These are phyloP conservation scores for Ganoderma lucidum DNA, from an alignment of 1,284 basidiomycete genomes.

Conservation along the genomic window DNA sequence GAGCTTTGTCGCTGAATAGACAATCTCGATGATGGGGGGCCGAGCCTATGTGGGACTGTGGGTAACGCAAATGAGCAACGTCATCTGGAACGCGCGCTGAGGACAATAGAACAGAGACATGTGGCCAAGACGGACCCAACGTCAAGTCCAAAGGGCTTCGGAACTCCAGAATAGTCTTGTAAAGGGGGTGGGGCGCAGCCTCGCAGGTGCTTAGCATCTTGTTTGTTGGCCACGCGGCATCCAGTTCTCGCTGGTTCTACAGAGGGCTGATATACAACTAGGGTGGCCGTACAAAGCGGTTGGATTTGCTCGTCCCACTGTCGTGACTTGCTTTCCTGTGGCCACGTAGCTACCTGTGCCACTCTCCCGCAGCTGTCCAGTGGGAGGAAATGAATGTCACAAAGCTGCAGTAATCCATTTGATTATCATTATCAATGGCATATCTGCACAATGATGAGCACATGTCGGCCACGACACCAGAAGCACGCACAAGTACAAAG, in stretches of 20 bases:
- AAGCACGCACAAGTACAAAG: background rate
- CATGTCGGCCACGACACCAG: background rate
- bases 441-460: background rate
- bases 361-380: background rate
- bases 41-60: background rate
- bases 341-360: background rate
- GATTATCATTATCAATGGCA: background rate
- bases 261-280: background rate
- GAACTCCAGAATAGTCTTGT: slow-evolving; percentile 5
- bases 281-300: background rate
- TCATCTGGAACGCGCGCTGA: background rate
- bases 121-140: background rate
- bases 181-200: background rate
- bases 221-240: background rate
- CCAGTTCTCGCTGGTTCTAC: background rate
- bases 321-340: background rate
- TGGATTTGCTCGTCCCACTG: background rate
- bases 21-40: background rate
- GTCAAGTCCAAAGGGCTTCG: background rate
- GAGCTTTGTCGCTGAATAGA: background rate
- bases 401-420: background rate
- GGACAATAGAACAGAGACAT: slow-evolving; percentile 2
- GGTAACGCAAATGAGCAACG: background rate
- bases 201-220: background rate
- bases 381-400: background rate